Conservation (phyloP, 2,329 filamentous ascomycete species). For the Pseudopithomyces maydicus region DNA sequence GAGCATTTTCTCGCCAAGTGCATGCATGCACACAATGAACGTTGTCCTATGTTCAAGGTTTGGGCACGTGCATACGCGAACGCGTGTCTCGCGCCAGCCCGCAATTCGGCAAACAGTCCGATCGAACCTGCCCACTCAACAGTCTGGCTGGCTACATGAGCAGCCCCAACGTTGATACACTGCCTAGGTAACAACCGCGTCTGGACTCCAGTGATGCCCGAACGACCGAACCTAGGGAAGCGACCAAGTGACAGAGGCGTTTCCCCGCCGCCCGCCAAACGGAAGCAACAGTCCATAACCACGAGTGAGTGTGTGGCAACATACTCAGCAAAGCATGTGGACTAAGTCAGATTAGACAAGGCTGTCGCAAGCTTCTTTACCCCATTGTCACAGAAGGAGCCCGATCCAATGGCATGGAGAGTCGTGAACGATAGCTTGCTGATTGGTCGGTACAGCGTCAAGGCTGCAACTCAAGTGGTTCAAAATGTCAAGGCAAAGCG, state of each 20-base stretch:
- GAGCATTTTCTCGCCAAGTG: background rate
- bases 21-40: background rate
- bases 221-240: slow-evolving; percentile 32
- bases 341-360: slow-evolving; percentile 54
- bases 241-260: slow-evolving; percentile 51
- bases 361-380: slow-evolving; percentile 87
- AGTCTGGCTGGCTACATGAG: background rate
- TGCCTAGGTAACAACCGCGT: background rate
- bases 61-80: slow-evolving; percentile 40
- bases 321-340: background rate
- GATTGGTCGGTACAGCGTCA: slow-evolving; percentile 70
- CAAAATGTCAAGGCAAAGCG: slow-evolving; percentile 19
- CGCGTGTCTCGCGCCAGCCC: slow-evolving; percentile 23
- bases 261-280: slow-evolving; percentile 63
- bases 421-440: slow-evolving; percentile 72
- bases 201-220: slow-evolving; percentile 20
- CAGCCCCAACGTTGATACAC: background rate
- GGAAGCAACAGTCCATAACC: slow-evolving; percentile 59
- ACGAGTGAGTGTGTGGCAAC: slow-evolving; percentile 57
- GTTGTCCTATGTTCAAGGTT: background rate
- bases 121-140: background rate
- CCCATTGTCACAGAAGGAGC: slow-evolving; percentile 80
- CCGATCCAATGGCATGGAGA: slow-evolving; percentile 74
- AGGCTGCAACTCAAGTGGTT: slow-evolving; percentile 16
- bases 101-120: slow-evolving; percentile 1